Evolutionary conservation across 495 filamentous ascomycete genomes (phyloP).

Genomic region (Barbatosphaeria neglecta): DNA sequence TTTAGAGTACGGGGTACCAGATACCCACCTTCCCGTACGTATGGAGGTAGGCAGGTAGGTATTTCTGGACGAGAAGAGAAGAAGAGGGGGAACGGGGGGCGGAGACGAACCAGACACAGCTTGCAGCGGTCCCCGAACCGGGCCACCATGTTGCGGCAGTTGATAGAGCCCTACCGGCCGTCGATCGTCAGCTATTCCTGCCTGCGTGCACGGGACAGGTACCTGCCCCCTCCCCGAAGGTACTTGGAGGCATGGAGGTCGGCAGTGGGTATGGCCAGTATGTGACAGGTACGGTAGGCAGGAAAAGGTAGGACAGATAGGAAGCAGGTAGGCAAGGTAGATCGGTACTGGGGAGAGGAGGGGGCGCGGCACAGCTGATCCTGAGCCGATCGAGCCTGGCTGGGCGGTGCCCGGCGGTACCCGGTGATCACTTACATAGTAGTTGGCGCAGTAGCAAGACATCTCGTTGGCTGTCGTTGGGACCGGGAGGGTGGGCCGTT

Average conservation of each 20-base stretch:
- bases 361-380: no score
- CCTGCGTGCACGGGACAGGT: neutral
- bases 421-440: conserved; percentile 41
- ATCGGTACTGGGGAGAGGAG: neutral
- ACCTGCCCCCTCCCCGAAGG: neutral
- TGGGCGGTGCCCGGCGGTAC: no score
- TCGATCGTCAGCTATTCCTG: conserved; percentile 5
- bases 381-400: no score
- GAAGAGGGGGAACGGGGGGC: no score
- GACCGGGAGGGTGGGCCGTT: no score
- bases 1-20: neutral
- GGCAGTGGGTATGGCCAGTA: no score
- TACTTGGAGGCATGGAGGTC: neutral
- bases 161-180: conserved; percentile 22
- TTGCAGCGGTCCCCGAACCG: conserved; percentile 35
- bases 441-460: conserved; percentile 41
- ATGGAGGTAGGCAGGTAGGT: no score
- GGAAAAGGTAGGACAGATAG: no score
- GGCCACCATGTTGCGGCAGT: conserved; percentile 32
- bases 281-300: no score
- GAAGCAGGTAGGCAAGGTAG: no score
- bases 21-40: no score
- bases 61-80: neutral
- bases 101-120: conserved; percentile 28
- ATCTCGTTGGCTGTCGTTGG: no score